Evolutionary conservation across 2,329 filamentous ascomycete genomes (phyloP), one percentile per base, ranked within the genome.

Genomic region (Fonsecaea monophora): DNA sequence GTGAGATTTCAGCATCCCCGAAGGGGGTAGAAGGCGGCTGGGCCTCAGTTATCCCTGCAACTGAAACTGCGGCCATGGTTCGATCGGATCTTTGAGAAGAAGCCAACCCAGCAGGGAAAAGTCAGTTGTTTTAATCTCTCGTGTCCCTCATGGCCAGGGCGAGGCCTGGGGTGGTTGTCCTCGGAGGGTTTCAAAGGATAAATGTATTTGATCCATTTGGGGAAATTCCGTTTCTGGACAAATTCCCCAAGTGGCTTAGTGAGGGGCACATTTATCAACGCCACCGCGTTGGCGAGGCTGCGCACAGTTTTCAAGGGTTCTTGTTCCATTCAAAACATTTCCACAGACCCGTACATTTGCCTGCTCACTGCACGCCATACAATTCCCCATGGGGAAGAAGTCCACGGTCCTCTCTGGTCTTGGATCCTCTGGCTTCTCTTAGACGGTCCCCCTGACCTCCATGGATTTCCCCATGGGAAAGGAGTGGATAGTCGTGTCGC

Each of bases 231-330:
- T n/a, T 25, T 57, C 57, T 53, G 59, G 37, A 55, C 21, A 58
- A 64, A 59, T 64, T 57, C 61, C 21, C 61, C 61, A 64, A 57
- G 37, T 9, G 61, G 61, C 21, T 48, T 64, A 64, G 61, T 38
- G 60, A 15, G 12, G 15, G 15, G 3, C 18, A 15, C 21, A 18
- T 48, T 42, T 60, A 12, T 48, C 53, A 55, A 32, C 53, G n/a
- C 13, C 35, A 18, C 9, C 18, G 12, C 5, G 12, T 13, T 50
- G 25, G 21, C 8, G 25, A 55, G 30, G 53, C 53, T 55, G 32
- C 3, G n/a, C 18, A 35, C 35, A n/a, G 13, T 55, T 21, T 55
- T 34, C 30, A 4, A 18, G 15, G n/a, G 13, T 10, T 13, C n/a
- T 55, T 10, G 21, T n/a, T 4, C 21, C 30, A 30, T n/a, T n/a